These are phyloP conservation scores for Hypericum perforatum DNA, from an alignment of 345 rosid genomes.

Conservation along the genomic window DNA sequence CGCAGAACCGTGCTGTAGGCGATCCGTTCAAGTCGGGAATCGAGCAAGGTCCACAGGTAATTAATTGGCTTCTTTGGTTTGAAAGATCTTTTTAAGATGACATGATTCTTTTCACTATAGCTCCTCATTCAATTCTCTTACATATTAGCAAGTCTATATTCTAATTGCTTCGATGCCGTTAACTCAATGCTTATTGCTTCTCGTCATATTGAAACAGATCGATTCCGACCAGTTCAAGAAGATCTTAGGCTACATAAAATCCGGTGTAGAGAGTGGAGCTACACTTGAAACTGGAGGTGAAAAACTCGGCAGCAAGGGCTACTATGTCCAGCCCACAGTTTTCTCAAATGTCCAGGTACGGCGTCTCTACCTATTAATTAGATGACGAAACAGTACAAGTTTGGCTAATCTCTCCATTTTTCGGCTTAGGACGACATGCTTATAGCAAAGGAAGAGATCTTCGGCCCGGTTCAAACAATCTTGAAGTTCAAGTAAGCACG, in stretches of 20 bases:
- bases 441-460: constrained; percentile 86
- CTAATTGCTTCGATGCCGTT: too few species aligned
- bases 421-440: constrained; percentile 69
- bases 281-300: constrained; percentile 89
- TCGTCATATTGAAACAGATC: constrained; percentile 27
- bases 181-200: too few species aligned
- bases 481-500: constrained; percentile 69
- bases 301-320: constrained; percentile 58
- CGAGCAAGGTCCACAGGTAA: constrained; percentile 98
- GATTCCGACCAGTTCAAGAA: constrained; percentile 68
- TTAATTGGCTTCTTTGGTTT: too few species aligned
- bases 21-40: constrained; percentile 78
- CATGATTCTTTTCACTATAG: too few species aligned
- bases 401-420: not conserved
- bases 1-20: constrained; percentile 57
- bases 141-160: too few species aligned
- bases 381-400: not conserved
- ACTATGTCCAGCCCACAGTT: constrained; percentile 83
- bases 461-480: constrained; percentile 90
- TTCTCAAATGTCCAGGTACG: constrained; percentile 79
- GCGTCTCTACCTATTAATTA: not conserved
- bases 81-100: too few species aligned
- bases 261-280: constrained; percentile 77
- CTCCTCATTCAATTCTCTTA: too few species aligned
- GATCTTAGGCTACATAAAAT: constrained; percentile 53